Percentiles rank a stretch among this genome's conserved stretches.
These are phyloP conservation scores for Fusarium bulbicola DNA, from an alignment of 2,329 filamentous ascomycete genomes.

Conservation along the genomic window DNA sequence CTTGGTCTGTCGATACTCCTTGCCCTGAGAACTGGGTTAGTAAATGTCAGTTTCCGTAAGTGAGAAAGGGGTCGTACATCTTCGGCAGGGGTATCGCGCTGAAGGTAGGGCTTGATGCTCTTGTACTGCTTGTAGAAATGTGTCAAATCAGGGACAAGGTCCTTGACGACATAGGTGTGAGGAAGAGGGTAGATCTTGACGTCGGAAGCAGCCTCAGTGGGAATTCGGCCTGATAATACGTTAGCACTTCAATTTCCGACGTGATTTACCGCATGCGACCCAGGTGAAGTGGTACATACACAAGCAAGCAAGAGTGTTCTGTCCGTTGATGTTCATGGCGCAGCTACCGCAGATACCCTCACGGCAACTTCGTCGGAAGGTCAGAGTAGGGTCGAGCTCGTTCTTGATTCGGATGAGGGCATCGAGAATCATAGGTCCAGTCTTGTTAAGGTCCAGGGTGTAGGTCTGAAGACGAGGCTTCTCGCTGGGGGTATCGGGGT, in stretches of 20 bases:
- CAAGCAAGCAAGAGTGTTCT: constrained; percentile 96
- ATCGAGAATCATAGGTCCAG: constrained; percentile 97
- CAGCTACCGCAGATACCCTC: constrained; percentile 99
- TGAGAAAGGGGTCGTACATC: constrained; percentile 66
- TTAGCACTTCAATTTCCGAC: constrained; percentile 25
- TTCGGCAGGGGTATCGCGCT: constrained; percentile 83
- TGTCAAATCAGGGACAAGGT: constrained; percentile 96
- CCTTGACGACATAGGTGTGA: constrained; percentile 99
- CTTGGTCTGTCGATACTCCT: constrained; percentile 90
- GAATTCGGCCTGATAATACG: constrained; percentile 80
- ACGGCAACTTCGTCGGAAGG: constrained; percentile 93
- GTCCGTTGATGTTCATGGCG: constrained; percentile 99
- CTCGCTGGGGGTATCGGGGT: constrained; percentile 87
- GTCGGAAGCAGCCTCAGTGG: constrained; percentile 80
- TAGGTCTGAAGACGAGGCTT: constrained; percentile 98
- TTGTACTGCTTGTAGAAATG: constrained; percentile 99
- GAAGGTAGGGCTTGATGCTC: constrained; percentile 98
- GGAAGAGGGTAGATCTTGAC: constrained; percentile 97
- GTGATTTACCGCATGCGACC: constrained; percentile 42
- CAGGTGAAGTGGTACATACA: constrained; percentile 66
- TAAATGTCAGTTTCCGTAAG: neutral
- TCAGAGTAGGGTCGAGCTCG: constrained; percentile 94
- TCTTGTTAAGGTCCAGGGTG: constrained; percentile 97
- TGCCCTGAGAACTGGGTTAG: constrained; percentile 67
- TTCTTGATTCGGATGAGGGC: constrained; percentile 99